These are phyloP conservation scores for Picochlorum sp. DNA, from an alignment of 139 green algal genomes.

Conservation along the genomic window DNA sequence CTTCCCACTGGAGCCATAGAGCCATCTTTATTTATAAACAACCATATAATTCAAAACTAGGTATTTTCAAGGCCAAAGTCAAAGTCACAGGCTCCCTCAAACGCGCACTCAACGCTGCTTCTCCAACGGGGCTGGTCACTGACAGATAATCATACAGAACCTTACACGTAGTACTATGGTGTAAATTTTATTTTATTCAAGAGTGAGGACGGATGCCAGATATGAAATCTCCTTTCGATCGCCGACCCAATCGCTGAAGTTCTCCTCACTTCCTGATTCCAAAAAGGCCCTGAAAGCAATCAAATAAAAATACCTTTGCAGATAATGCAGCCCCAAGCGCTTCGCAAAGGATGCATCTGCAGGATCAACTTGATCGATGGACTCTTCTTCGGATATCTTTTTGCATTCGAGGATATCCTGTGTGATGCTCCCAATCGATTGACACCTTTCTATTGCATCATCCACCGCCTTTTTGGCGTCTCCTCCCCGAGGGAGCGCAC, in stretches of 20 bases:
- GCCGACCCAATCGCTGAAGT: constrained; percentile 46
- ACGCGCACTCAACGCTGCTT: too few relatives aligned
- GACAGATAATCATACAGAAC: too few relatives aligned
- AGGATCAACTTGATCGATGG: background rate
- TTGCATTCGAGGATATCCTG: constrained; percentile 60
- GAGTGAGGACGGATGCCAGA: constrained; percentile 38
- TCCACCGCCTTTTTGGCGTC: constrained; percentile 71
- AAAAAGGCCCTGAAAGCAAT: constrained; percentile 55
- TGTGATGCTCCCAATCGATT: constrained; percentile 57
- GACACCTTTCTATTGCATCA: constrained; percentile 43
- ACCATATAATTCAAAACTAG: too few relatives aligned
- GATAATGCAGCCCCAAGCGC: constrained; percentile 83
- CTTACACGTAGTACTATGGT: background rate
- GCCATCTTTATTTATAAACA: too few relatives aligned
- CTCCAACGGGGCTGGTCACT: too few relatives aligned
- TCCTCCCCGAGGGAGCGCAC: constrained; percentile 61
- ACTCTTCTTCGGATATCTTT: constrained; percentile 18
- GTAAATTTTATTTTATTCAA: constrained; percentile 24
- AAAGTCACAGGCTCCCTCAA: too few relatives aligned
- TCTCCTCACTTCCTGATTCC: background rate
- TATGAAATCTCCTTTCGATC: constrained; percentile 52
- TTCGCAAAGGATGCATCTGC: constrained; percentile 31
- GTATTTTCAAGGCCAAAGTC: too few relatives aligned
- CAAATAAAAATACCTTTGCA: constrained; percentile 83
- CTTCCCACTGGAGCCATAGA: too few relatives aligned